Evolutionary conservation across 106 monocot species (phyloP).

Genomic region (Allium fistulosum): DNA sequence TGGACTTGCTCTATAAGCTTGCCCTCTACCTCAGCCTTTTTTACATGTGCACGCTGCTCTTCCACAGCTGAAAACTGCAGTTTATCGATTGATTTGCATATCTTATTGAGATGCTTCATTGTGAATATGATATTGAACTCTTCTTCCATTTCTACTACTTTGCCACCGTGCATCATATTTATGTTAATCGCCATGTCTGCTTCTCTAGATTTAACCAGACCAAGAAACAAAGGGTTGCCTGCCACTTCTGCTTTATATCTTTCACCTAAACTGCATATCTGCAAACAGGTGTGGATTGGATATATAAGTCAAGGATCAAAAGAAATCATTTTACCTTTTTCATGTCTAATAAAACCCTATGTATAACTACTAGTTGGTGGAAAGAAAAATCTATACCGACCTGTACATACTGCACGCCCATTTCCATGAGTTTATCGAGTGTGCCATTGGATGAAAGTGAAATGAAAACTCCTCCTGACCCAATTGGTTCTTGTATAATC

Average conservation of each 20-base stretch:
- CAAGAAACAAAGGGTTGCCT: constrained; percentile 8
- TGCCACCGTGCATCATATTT: background rate
- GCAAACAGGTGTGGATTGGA: background rate
- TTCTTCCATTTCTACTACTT: background rate
- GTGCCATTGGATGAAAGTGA: constrained; percentile 41
- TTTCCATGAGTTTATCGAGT: constrained; percentile 38
- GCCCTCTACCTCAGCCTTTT: background rate
- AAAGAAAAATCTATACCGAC: constrained; percentile 15
- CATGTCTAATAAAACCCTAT: no score
- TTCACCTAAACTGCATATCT: constrained; percentile 8
- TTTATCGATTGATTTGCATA: constrained; percentile 2
- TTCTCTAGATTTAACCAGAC: constrained; percentile 1
- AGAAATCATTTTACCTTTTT: no score
- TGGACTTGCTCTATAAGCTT: background rate
- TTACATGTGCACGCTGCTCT: constrained; percentile 9
- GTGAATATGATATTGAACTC: constrained; percentile 7
- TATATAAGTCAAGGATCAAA: no score
- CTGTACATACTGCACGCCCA: constrained; percentile 74
- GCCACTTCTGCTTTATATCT: background rate
- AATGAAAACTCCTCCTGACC: constrained; percentile 69
- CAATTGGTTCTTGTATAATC: constrained; percentile 53
- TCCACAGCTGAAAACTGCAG: background rate
- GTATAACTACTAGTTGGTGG: no score
- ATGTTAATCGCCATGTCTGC: constrained; percentile 1
- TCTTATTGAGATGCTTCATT: constrained; percentile 2